A percentile compares a stretch with the other conserved stretches of the same genome.
These are phyloP conservation scores for Luffa acutangula DNA, from an alignment of 306 rosid genomes.

Conservation along the genomic window DNA sequence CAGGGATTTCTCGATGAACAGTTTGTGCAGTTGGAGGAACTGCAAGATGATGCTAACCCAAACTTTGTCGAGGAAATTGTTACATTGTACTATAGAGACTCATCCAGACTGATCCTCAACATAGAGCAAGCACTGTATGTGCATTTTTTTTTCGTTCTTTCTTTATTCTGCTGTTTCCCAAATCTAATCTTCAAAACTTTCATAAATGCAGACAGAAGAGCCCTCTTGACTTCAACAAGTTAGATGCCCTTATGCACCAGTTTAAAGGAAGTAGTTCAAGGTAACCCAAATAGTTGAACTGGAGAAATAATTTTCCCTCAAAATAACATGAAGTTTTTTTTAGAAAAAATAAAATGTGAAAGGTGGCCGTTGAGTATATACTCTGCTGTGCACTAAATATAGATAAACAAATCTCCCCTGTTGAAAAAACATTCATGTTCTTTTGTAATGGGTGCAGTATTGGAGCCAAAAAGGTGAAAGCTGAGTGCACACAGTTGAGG, in stretches of 20 bases:
- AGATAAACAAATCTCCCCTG: constrained; percentile 17
- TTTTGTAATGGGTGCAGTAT: constrained; percentile 49
- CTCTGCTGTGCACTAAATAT: constrained; percentile 23
- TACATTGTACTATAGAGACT: constrained; percentile 64
- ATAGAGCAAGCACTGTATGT: constrained; percentile 65
- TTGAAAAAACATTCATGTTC: constrained; percentile 7
- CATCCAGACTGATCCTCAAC: constrained; percentile 53
- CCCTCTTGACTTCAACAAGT: constrained; percentile 53
- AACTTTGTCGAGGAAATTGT: constrained; percentile 89
- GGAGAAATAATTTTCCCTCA: not conserved
- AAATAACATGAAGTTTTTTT: not conserved
- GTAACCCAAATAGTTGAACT: constrained; percentile 18
- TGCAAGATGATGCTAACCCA: constrained; percentile 80
- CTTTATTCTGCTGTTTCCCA: not conserved
- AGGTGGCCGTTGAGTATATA: constrained; percentile 17
- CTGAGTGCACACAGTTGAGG: constrained; percentile 64
- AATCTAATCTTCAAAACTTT: constrained; percentile 4
- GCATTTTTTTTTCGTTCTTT: not conserved
- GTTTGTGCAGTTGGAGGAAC: constrained; percentile 73
- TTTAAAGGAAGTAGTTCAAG: constrained; percentile 95
- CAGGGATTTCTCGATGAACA: constrained; percentile 84
- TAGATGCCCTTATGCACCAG: constrained; percentile 72
- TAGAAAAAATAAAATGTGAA: not conserved
- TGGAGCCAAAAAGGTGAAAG: constrained; percentile 91
- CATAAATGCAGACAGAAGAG: constrained; percentile 40